A percentile compares a stretch with the other conserved stretches of the same genome.
Evolutionary conservation across 768 basidiomycete species (phyloP).

Genomic region (Astraeus odoratus): DNA sequence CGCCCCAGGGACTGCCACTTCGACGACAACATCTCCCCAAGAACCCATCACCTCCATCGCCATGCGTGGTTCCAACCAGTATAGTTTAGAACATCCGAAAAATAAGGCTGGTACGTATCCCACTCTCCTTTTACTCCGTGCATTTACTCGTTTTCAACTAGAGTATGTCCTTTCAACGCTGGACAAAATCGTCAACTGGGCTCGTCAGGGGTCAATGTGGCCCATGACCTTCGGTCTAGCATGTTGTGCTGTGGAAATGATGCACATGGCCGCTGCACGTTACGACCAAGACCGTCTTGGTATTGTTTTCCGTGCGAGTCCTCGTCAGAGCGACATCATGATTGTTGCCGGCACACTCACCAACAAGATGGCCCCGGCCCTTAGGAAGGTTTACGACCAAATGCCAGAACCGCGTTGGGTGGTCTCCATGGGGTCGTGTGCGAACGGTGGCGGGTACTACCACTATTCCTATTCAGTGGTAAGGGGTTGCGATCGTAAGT

Average conservation of each 20-base stretch:
- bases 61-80: constrained; percentile 73
- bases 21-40: constrained; percentile 29
- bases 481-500: constrained; percentile 91
- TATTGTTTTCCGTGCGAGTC: constrained; percentile 98
- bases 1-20: constrained; percentile 32
- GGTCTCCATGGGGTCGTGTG: constrained; percentile 99
- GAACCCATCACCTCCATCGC: constrained; percentile 69
- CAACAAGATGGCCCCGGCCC: constrained; percentile 99
- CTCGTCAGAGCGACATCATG: constrained; percentile 96
- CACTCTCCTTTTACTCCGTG: not conserved
- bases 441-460: constrained; percentile 96
- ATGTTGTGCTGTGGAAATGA: constrained; percentile 99
- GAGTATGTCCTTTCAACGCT: constrained; percentile 96
- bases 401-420: constrained; percentile 99
- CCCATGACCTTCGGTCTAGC: constrained; percentile 99
- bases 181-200: constrained; percentile 98
- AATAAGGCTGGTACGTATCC: constrained; percentile 74
- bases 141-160: constrained; percentile 21
- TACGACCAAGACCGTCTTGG: constrained; percentile 98
- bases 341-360: constrained; percentile 98
- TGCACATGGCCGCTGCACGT: constrained; percentile 99
- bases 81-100: constrained; percentile 78
- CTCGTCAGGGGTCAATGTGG: constrained; percentile 97
- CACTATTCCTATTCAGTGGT: constrained; percentile 99
- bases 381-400: constrained; percentile 95